These are phyloP conservation scores for Pyrenula massariospora DNA, from an alignment of 495 filamentous ascomycete genomes.

Conservation along the genomic window DNA sequence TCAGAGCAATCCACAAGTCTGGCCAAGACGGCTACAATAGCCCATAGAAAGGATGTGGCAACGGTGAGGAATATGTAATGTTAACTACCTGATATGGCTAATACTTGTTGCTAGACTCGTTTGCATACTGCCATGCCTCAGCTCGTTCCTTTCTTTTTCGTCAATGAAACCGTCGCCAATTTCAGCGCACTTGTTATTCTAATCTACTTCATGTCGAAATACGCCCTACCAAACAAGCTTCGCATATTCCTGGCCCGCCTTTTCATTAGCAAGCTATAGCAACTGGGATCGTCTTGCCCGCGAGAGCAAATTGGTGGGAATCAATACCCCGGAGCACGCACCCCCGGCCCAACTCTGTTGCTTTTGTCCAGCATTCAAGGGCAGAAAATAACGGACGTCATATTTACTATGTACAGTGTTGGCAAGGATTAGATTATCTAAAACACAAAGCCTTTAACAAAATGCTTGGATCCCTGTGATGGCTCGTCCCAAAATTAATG, in stretches of 20 bases:
- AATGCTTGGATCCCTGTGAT: slow-evolving; percentile 64
- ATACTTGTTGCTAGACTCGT: not conserved
- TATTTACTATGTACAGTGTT: not conserved
- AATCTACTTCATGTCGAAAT: not conserved
- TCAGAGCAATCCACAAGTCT: not conserved
- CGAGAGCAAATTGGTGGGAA: too few relatives aligned
- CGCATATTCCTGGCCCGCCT: not conserved
- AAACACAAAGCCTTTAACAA: slow-evolving; percentile 20
- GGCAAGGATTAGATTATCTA: not conserved
- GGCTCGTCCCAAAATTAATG: slow-evolving; percentile 56
- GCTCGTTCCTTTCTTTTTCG: not conserved
- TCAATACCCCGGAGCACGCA: too few relatives aligned
- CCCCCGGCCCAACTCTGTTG: too few relatives aligned
- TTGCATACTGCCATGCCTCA: not conserved
- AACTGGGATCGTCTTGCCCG: too few relatives aligned
- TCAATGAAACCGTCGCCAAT: not conserved
- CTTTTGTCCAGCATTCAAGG: too few relatives aligned
- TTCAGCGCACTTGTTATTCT: not conserved
- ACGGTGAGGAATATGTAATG: not conserved
- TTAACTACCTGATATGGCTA: not conserved
- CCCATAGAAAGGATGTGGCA: not conserved
- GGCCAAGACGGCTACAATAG: not conserved
- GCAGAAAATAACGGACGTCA: too few relatives aligned
- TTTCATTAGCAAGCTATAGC: not conserved
- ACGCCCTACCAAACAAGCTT: not conserved